phyloP scores from a whole-genome alignment of 257 asterid species.

The Solanum etuberosum region DNA sequence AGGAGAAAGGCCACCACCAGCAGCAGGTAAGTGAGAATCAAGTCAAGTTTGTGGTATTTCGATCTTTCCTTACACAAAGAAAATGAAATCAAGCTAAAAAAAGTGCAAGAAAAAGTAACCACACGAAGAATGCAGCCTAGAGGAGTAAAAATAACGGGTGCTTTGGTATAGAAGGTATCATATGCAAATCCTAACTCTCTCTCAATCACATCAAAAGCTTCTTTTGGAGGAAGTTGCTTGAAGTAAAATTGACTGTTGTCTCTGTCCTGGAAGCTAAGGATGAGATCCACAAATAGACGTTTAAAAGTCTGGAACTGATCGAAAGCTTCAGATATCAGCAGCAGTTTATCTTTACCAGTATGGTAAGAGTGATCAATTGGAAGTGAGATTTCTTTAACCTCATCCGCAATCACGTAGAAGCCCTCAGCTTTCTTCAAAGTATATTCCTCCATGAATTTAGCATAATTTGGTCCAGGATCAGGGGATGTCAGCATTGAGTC shows the following conservation, averaged over 20 bases:
- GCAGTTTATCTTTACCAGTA: not conserved
- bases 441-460: constrained; percentile 36
- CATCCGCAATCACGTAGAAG: constrained; percentile 16
- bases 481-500: constrained; percentile 28
- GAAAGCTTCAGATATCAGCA: constrained; percentile 14
- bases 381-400: constrained; percentile 25
- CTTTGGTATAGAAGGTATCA: constrained; percentile 40
- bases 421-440: constrained; percentile 34
- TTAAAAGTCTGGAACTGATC: constrained; percentile 27
- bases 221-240: not conserved
- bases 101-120: constrained; percentile 14
- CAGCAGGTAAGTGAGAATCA: constrained; percentile 25
- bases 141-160: constrained; percentile 14
- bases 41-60: constrained; percentile 9
- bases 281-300: constrained; percentile 38
- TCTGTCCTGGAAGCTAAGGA: constrained; percentile 44
- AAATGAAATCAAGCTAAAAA: constrained; percentile 7
- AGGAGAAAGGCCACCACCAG: constrained; percentile 21
- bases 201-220: constrained; percentile 39
- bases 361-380: constrained; percentile 2
- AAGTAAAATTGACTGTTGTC: constrained; percentile 32
- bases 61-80: constrained; percentile 1
- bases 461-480: constrained; percentile 44
- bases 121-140: constrained; percentile 12
- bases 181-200: constrained; percentile 39